Percentiles rank a stretch among this genome's conserved stretches.
Conservation (phyloP, 2,329 filamentous ascomycete species). For the Colletotrichum gigasporum region DNA sequence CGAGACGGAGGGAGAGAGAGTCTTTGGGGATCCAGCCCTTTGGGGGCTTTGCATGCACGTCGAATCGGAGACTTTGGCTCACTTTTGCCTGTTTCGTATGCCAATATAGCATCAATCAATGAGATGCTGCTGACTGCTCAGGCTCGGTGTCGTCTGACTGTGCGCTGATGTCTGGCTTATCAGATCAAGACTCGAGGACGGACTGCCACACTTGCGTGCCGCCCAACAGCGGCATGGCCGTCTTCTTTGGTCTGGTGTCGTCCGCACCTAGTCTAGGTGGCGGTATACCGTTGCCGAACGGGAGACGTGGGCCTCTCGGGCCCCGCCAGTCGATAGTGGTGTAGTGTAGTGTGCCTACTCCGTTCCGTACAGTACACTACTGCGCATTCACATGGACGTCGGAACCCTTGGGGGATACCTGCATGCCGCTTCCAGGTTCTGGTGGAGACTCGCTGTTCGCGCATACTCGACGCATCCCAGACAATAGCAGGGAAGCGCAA, state of each 20-base stretch:
- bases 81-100: neutral
- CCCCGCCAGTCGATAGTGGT: neutral
- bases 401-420: neutral
- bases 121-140: neutral
- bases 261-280: neutral
- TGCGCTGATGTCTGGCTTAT: neutral
- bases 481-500: neutral
- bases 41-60: neutral
- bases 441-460: constrained; percentile 15
- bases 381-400: neutral
- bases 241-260: neutral
- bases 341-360: no score
- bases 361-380: no score
- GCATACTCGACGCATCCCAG: neutral
- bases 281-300: neutral
- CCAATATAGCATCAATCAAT: neutral
- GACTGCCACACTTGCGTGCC: neutral
- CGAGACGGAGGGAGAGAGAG: neutral
- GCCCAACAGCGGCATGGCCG: neutral
- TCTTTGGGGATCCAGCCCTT: neutral
- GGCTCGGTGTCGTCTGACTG: neutral
- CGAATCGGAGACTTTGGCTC: constrained; percentile 1
- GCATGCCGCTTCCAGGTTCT: neutral
- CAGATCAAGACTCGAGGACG: neutral
- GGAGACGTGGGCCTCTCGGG: neutral